Evolutionary conservation across 2,329 filamentous ascomycete species (phyloP), one percentile per base, ranked within the genome.

Genomic region (Fusarium ambrosium): DNA sequence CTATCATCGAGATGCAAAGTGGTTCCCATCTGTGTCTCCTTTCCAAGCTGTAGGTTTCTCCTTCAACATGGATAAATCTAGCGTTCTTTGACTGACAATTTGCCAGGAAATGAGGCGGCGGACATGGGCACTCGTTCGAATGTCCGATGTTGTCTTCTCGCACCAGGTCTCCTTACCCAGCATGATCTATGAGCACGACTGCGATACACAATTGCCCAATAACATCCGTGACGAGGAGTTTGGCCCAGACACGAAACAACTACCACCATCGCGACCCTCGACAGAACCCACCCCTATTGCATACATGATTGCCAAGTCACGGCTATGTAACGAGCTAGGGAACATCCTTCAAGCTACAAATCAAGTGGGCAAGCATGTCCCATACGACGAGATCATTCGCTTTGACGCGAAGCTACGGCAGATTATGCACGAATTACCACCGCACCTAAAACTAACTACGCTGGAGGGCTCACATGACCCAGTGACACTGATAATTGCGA

Each of bases 151-250:
- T 13, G 87, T 95, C 65, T 94, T 95, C 79, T 96, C 94, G 1
- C 93, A 94, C 70, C 93, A 95, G 78, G 87, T 91, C 3, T 90
- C 88, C n/a, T 80, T 91, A 22, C 89, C 89, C 6, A 89, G 84
- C 70, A 95, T 95, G 88, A 92, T 95, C 29, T 90, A 93, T 72
- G 89, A 92, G 14, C 88, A 92, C 58, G 92, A 95, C 79, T 95
- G 91, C 65, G 94, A 97, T 78, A 92, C 93, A 0, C 88, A 92
- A 76, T 84, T 94, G 7, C 94, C 94, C 1, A 90, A 91, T 66
- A 97, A 96, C 78, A 88, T 96, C 18, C 94, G 94, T 79, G 94
- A 97, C 76, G 93, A 95, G 72, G 94, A 96, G 75, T 92, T 97
- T 43, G 89, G 91, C 56, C 91, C 92, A 4, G 89, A 90, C 24